Conservation (phyloP, 2,329 filamentous ascomycete genomes). For the Pseudopyrenochaeta lycopersici region DNA sequence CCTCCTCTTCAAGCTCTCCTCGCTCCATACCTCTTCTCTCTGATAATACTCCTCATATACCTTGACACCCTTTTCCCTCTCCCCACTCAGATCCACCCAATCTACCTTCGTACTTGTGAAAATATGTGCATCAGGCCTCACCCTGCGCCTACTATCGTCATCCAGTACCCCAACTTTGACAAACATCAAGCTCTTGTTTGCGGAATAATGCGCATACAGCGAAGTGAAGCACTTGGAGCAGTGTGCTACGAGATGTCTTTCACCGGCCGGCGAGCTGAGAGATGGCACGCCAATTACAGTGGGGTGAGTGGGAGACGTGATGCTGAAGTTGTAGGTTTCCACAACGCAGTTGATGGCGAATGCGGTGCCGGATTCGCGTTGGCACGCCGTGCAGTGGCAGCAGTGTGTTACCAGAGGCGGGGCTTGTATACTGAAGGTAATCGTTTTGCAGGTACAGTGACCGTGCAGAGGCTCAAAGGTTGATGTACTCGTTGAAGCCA, state of each 20-base stretch:
- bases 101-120: constrained; percentile 43
- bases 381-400: constrained; percentile 59
- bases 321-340: constrained; percentile 47
- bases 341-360: constrained; percentile 53
- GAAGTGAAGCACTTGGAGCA: constrained; percentile 10
- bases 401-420: constrained; percentile 47
- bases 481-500: neutral
- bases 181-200: constrained; percentile 39
- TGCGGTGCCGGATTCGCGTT: constrained; percentile 54
- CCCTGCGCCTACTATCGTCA: constrained; percentile 25
- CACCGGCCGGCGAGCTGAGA: constrained; percentile 23
- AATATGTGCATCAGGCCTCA: constrained; percentile 59
- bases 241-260: constrained; percentile 43
- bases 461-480: constrained; percentile 11
- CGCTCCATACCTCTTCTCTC: constrained; percentile 2
- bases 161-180: constrained; percentile 59
- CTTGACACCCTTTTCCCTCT: constrained; percentile 34
- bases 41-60: constrained; percentile 1
- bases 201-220: constrained; percentile 24
- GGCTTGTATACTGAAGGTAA: constrained; percentile 29
- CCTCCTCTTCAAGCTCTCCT: constrained; percentile 4
- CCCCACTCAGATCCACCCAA: constrained; percentile 49
- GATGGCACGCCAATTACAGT: constrained; percentile 1
- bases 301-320: constrained; percentile 18
- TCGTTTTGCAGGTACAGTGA: constrained; percentile 28